Evolutionary conservation across 305 asterid genomes (phyloP).

Genomic region (Fraxinus nigra): DNA sequence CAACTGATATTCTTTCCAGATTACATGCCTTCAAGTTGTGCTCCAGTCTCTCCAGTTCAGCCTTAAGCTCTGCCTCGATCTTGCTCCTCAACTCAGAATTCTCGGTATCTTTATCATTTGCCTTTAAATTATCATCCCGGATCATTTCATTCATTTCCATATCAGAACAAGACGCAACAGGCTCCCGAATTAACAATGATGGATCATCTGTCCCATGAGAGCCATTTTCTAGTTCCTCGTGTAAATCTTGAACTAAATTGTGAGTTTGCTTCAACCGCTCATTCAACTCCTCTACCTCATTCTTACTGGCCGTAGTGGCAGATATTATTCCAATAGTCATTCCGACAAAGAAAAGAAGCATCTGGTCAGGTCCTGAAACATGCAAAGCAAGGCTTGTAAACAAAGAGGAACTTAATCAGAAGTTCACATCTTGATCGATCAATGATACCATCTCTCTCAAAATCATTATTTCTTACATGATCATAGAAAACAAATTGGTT

Average conservation of each 20-base stretch:
- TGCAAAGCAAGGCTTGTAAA: neutral
- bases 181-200: conserved; percentile 30
- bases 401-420: neutral
- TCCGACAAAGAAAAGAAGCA: conserved; percentile 54
- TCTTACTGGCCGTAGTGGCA: conserved; percentile 36
- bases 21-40: conserved; percentile 40
- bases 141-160: conserved; percentile 11
- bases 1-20: conserved; percentile 33
- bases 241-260: conserved; percentile 61
- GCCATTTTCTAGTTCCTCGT: conserved; percentile 53
- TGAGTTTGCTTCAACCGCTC: conserved; percentile 49
- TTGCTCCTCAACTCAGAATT: conserved; percentile 44
- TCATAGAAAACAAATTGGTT: neutral
- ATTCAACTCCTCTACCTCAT: conserved; percentile 44
- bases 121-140: conserved; percentile 3
- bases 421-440: neutral
- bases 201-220: conserved; percentile 19
- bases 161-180: conserved; percentile 33
- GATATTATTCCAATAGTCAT: conserved; percentile 56
- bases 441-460: neutral
- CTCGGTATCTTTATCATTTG: conserved; percentile 27
- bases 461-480: neutral
- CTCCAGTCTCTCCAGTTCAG: conserved; percentile 75
- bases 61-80: conserved; percentile 81
- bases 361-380: conserved; percentile 38